These are phyloP conservation scores for Trypanosoma boissoni DNA, from an alignment of 208 protist species.

Conservation along the genomic window DNA sequence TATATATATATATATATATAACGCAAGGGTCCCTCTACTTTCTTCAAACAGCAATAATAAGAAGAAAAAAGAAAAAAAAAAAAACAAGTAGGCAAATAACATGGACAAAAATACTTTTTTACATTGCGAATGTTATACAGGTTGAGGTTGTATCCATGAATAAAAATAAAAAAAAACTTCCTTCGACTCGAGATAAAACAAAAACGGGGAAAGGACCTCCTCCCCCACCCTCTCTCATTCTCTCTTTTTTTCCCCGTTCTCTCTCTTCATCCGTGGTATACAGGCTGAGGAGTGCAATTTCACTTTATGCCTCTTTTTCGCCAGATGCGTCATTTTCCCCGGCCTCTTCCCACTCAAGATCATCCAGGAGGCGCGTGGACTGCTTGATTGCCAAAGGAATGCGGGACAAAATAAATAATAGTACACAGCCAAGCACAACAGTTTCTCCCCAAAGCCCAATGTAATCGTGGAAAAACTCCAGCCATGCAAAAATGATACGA, in stretches of 20 bases:
- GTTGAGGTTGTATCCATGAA: neutral
- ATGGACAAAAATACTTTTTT: too few species aligned
- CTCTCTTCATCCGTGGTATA: too few species aligned
- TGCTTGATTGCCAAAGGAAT: constrained; percentile 60
- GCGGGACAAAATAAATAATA: constrained; percentile 56
- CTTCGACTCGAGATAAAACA: constrained; percentile 10
- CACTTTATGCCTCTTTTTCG: neutral
- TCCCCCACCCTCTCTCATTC: neutral
- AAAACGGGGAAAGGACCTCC: neutral
- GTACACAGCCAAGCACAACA: constrained; percentile 44
- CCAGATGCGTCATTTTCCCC: constrained; percentile 22
- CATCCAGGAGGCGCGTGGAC: constrained; percentile 54
- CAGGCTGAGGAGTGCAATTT: too few species aligned
- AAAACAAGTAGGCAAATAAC: too few species aligned
- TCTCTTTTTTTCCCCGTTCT: neutral
- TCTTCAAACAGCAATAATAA: too few species aligned
- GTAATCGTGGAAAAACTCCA: constrained; percentile 68
- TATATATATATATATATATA: constrained; percentile 3
- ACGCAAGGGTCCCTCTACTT: too few species aligned
- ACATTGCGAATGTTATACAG: too few species aligned
- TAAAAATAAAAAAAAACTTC: constrained; percentile 5
- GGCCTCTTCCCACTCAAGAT: constrained; percentile 58
- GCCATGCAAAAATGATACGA: constrained; percentile 76
- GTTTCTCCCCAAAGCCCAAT: constrained; percentile 81
- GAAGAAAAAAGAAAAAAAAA: too few species aligned